Evolutionary conservation across 768 basidiomycete genomes (phyloP), one percentile per base, ranked within the genome.

Genomic region (Phanerochaete carnosa): DNA sequence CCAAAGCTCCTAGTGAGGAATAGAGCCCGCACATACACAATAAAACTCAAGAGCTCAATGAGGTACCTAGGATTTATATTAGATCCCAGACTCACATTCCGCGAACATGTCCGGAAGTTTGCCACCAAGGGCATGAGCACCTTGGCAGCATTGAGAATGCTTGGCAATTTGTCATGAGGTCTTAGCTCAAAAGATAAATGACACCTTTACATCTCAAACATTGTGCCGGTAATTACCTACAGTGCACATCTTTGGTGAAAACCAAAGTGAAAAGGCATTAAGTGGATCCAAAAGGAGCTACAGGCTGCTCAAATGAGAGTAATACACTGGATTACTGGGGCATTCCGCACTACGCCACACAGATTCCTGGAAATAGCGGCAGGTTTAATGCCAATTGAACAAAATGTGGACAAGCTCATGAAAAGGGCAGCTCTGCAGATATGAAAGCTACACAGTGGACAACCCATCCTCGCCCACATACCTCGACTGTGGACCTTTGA

Each of bases 11-110:
- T 28, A 23, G 37, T 59, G 19, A 13, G 60, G 16, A 56, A 62
- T 30, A 58, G 61, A 2, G 64, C 64, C 16, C 23, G 15, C 51
- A 15, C 30, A 28, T 11, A 25, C 23, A 53, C 51, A 15, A 2
- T 65, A 61, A 49, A 57, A 33, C 47, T 56, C 9, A 47, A 49
- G 33, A 16, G 13, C 15, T 28, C 7, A 3, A 56, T 61, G 23
- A 28, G 62, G 7, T 61, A 67, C 55, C 66, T 67, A 1, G 62
- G 66, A 1, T 63, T 67, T 51, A 62, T 47, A 35, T 23, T 67
- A 4, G 66, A 67, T 28, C 57, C 56, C 11, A 37, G 43, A 22
- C 61, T 67, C 32, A 46, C 55, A 2, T 67, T 62, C 25, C 3
- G 49, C 2, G 29, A 45, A 19, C 64, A 65, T 37, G 54, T 63